phyloP scores from a whole-genome alignment of 1,284 basidiomycete species.

The Singerocomus rubriflavus region DNA sequence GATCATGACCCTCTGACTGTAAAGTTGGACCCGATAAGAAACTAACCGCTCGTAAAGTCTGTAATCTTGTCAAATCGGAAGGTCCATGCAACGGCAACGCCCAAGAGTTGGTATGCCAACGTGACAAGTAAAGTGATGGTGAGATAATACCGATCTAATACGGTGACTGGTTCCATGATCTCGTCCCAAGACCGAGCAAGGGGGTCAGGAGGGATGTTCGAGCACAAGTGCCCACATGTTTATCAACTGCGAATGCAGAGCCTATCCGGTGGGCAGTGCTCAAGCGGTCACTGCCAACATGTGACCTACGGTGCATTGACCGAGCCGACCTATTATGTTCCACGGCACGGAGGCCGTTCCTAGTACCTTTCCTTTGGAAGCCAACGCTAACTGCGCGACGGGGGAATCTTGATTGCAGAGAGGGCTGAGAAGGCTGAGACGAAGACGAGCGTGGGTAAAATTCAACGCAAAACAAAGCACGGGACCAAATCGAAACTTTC shows the following conservation, averaged over 20 bases:
- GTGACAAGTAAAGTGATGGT: slow-evolving; percentile 67
- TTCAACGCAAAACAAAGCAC: not conserved
- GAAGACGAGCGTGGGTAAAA: not conserved
- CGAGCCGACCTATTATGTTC: not conserved
- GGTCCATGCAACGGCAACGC: slow-evolving; percentile 69
- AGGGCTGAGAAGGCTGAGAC: no score
- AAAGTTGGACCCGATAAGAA: not conserved
- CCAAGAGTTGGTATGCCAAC: slow-evolving; percentile 59
- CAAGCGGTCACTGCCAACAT: not conserved
- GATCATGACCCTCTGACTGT: not conserved
- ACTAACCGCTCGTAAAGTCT: slow-evolving; percentile 58
- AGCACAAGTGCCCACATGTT: not conserved
- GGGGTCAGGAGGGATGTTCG: not conserved
- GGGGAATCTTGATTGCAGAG: not conserved
- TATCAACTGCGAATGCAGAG: not conserved
- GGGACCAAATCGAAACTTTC: not conserved
- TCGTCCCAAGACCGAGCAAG: not conserved
- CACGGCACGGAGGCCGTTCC: not conserved
- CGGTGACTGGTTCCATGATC: slow-evolving; percentile 44
- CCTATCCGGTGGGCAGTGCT: not conserved
- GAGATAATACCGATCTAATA: slow-evolving; percentile 66
- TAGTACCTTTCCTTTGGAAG: not conserved
- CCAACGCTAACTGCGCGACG: not conserved
- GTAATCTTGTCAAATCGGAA: slow-evolving; percentile 75
- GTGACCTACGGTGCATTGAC: not conserved